Evolutionary conservation across 768 basidiomycete genomes (phyloP), one percentile per base, ranked within the genome.

Genomic region (Astraeus odoratus): DNA sequence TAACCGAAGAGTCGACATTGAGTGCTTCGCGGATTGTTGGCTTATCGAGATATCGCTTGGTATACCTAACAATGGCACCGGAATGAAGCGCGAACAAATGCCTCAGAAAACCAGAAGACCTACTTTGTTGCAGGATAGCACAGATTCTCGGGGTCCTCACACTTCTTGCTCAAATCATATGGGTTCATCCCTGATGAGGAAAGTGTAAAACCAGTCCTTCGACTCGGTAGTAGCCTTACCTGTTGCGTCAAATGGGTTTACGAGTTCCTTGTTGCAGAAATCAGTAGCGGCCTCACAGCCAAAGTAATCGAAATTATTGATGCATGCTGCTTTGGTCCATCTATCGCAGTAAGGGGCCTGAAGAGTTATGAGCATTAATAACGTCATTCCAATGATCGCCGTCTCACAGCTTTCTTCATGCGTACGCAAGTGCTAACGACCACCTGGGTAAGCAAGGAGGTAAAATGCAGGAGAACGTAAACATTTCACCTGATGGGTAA

Each of bases 341-440:
- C 73, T 73, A 51, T 80, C 65, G 60, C 89, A 92, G 30, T 80
- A 76, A 23, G 86, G 83, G 12, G 89, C 68, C 82, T 86, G 51
- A 22, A 34, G 25, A 13, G 30, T 8, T 7, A 51, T 16, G 45
- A 26, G n/a, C n/a, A n/a, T n/a, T n/a, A n/a, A n/a, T n/a, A n/a
- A n/a, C n/a, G n/a, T n/a, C n/a, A n/a, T n/a, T n/a, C n/a, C n/a
- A n/a, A n/a, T n/a, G n/a, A n/a, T n/a, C n/a, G n/a, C n/a, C n/a
- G n/a, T n/a, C 68, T 40, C 40, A 74, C 71, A n/a, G 64, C 59
- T 51, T 63, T 49, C 52, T 73, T 74, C 67, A 75, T 73, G 24
- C 55, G 61, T 12, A 76, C 56, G 20, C 75, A 74, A 2, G 67
- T 43, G 26, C 65, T 68, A 40, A 16, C 39, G 15, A 12, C 33